Percentiles rank a stretch among this genome's conserved stretches.
Evolutionary conservation across 306 rosid genomes (phyloP).

Genomic region (Gillenia trifoliata): DNA sequence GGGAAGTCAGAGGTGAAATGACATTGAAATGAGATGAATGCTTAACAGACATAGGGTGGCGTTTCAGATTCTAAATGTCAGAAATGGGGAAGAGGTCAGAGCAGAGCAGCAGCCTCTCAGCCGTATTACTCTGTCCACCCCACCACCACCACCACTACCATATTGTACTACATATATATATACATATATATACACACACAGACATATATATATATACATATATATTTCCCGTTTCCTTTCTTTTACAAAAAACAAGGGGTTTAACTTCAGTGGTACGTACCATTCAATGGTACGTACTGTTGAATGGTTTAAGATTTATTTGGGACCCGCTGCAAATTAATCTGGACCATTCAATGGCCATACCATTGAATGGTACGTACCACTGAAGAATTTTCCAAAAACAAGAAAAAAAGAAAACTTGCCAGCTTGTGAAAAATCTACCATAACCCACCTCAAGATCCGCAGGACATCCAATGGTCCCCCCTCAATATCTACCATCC

Average conservation of each 20-base stretch:
- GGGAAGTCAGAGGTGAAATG: conserved; percentile 53
- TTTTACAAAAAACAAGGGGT: neutral
- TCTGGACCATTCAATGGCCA: too few species aligned
- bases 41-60: conserved; percentile 73
- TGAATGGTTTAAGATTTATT: too few species aligned
- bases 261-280: too few species aligned
- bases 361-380: too few species aligned
- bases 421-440: conserved; percentile 5
- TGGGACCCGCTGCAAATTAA: too few species aligned
- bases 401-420: neutral
- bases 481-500: neutral
- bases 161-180: neutral
- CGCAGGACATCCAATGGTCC: conserved; percentile 10
- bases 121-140: conserved; percentile 14
- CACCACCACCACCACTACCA: neutral
- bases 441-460: conserved; percentile 15
- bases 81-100: conserved; percentile 3
- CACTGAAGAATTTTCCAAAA: too few species aligned
- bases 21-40: conserved; percentile 59
- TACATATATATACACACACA: too few species aligned
- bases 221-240: neutral
- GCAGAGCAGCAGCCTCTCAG: conserved; percentile 4
- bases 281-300: too few species aligned
- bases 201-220: too few species aligned
- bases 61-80: conserved; percentile 96